Evolutionary conservation across 352 stramenopile species (phyloP).

Genomic region (Blastocystis sp.): DNA sequence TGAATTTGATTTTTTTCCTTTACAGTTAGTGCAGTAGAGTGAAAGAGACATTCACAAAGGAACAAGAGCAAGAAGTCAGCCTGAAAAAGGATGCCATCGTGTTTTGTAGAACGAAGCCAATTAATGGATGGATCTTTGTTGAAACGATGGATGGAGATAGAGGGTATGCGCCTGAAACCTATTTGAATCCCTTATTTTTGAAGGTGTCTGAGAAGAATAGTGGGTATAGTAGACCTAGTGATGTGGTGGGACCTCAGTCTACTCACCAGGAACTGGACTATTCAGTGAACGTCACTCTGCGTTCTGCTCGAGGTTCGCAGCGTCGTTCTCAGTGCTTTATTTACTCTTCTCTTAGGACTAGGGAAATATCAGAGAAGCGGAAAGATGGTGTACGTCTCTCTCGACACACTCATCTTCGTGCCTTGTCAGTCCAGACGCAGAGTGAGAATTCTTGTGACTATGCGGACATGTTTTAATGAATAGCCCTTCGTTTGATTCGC

Average conservation of each 20-base stretch:
- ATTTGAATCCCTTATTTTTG: neutral
- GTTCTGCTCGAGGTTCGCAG: too few relatives aligned
- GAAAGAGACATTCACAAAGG: neutral
- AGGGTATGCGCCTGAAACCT: neutral
- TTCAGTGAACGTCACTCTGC: too few relatives aligned
- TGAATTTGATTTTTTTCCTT: neutral
- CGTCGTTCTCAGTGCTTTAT: too few relatives aligned
- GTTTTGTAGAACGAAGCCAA: neutral
- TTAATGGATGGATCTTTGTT: slow-evolving; percentile 6
- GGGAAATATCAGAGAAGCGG: too few relatives aligned
- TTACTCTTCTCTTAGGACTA: too few relatives aligned
- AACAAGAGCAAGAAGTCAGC: neutral
- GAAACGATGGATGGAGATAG: neutral
- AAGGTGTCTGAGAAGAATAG: neutral
- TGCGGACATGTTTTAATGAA: neutral
- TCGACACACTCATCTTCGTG: too few relatives aligned
- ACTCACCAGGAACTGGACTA: too few relatives aligned
- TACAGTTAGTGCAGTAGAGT: neutral
- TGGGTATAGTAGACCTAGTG: neutral
- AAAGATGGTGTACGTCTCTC: too few relatives aligned
- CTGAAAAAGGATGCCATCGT: slow-evolving; percentile 19
- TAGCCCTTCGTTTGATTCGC: neutral
- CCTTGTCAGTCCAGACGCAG: neutral
- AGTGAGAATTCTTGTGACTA: neutral
- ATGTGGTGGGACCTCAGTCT: neutral